phyloP scores from a whole-genome alignment of 768 basidiomycete species.

The Gautieria morchelliformis region DNA sequence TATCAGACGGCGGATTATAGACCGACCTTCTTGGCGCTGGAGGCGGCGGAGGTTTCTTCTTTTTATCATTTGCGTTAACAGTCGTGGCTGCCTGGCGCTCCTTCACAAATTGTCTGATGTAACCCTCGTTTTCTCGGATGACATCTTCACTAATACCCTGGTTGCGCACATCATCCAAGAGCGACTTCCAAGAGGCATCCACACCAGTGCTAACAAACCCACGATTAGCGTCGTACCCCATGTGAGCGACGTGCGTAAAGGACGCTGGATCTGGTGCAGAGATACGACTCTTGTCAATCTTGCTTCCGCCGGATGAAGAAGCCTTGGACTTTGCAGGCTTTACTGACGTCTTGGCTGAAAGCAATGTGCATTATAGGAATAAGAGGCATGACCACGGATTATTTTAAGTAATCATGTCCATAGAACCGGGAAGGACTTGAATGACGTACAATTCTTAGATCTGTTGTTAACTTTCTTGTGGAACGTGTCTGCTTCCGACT shows the following conservation, averaged over 20 bases:
- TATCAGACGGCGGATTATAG: conserved; percentile 19
- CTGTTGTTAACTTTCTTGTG: conserved; percentile 71
- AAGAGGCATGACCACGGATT: too few species aligned
- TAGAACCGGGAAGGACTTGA: conserved; percentile 3
- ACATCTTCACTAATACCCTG: conserved; percentile 60
- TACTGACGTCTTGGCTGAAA: conserved; percentile 33
- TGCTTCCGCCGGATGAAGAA: conserved; percentile 44
- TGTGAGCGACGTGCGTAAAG: conserved; percentile 88
- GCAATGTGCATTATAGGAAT: too few species aligned
- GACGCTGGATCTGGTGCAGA: conserved; percentile 69
- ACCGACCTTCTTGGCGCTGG: conserved; percentile 21
- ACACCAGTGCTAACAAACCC: conserved; percentile 84
- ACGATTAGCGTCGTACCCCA: conserved; percentile 83
- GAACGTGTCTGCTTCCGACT: conserved; percentile 74
- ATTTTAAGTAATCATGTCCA: neutral
- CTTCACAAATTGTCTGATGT: conserved; percentile 76
- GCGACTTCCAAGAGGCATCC: conserved; percentile 78
- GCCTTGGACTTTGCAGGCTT: conserved; percentile 44
- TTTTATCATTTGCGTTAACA: conserved; percentile 21
- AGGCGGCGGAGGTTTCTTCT: conserved; percentile 30
- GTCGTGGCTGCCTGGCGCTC: conserved; percentile 27
- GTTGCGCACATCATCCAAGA: conserved; percentile 56
- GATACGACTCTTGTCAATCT: conserved; percentile 89
- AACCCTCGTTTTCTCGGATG: conserved; percentile 73
- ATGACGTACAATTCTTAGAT: conserved; percentile 48